Conservation (phyloP, 495 filamentous ascomycete genomes). For the Xylaria acuta region DNA sequence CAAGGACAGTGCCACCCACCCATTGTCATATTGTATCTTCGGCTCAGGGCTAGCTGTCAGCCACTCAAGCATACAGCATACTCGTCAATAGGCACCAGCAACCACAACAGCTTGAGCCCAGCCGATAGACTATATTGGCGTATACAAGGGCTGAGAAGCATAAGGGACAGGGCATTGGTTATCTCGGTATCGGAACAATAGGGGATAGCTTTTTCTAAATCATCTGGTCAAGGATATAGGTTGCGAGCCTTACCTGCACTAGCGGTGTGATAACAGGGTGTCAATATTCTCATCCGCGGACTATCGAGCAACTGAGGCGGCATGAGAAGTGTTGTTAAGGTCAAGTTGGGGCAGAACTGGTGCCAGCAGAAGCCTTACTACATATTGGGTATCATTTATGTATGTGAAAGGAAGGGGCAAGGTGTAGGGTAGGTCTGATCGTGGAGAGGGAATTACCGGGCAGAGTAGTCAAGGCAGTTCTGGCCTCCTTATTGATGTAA, state of each 20-base stretch:
- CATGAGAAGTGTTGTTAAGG: background rate
- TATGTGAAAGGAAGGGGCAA: no score
- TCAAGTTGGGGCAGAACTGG: background rate
- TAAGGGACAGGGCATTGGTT: background rate
- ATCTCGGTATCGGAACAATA: background rate
- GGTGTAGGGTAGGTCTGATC: background rate
- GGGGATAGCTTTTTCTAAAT: background rate
- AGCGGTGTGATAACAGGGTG: background rate
- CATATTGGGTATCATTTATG: background rate
- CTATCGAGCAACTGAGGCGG: no score
- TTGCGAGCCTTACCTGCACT: background rate
- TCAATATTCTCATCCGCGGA: background rate
- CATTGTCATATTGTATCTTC: background rate
- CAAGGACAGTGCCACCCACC: background rate
- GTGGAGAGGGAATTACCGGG: background rate
- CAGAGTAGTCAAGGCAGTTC: background rate
- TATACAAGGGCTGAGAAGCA: background rate
- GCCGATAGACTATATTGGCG: background rate
- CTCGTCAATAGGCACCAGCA: background rate
- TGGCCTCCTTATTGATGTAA: background rate
- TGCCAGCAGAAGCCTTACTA: background rate
- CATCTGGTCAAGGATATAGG: background rate
- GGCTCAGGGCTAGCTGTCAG: background rate
- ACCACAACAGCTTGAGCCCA: background rate
- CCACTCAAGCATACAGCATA: background rate